Evolutionary conservation across 805 yeast genomes (phyloP).

Genomic region (Trichomonascus vanleenenianus): DNA sequence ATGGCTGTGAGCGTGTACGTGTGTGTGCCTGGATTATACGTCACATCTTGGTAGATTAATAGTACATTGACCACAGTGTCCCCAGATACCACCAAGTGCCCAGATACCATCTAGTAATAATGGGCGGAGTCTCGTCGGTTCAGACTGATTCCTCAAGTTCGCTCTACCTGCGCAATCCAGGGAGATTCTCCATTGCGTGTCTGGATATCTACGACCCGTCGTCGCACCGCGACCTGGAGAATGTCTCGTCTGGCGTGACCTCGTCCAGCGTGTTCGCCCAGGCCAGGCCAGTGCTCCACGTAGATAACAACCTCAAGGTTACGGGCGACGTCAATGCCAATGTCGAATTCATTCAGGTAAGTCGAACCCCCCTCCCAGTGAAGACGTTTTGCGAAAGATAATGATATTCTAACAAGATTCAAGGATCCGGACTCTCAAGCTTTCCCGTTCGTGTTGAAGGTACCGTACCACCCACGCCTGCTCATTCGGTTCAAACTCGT

Average conservation of each 20-base stretch:
- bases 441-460: slow-evolving; percentile 13
- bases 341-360: neutral
- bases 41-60: too few species aligned
- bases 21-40: too few species aligned
- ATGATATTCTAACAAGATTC: neutral
- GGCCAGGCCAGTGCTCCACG: neutral
- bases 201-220: slow-evolving; percentile 1
- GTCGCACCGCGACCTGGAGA: too few species aligned
- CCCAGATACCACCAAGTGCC: too few species aligned
- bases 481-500: slow-evolving; percentile 14
- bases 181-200: slow-evolving; percentile 1
- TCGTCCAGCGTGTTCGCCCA: too few species aligned
- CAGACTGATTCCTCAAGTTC: slow-evolving; percentile 4
- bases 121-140: slow-evolving; percentile 11
- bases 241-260: too few species aligned
- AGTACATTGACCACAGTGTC: too few species aligned
- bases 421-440: slow-evolving; percentile 14
- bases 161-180: slow-evolving; percentile 4
- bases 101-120: neutral
- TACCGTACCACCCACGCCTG: slow-evolving; percentile 14
- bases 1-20: too few species aligned
- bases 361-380: neutral
- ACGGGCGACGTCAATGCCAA: neutral
- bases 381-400: too few species aligned
- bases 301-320: neutral